Evolutionary conservation across 768 basidiomycete genomes (phyloP).

Genomic region (Boletus sensibilis): DNA sequence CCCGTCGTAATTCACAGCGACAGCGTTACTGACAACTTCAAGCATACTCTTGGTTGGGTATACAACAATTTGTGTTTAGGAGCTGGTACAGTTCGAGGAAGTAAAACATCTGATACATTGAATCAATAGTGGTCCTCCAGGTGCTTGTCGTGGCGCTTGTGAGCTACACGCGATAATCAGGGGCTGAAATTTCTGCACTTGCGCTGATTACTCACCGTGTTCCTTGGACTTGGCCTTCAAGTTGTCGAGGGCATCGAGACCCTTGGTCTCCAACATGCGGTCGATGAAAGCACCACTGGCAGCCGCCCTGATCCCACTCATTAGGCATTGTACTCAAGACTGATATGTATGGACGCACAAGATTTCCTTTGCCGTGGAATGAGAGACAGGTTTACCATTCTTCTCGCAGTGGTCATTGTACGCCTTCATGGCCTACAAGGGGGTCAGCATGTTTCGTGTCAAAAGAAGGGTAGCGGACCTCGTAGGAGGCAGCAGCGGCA

Average conservation of each 20-base stretch:
- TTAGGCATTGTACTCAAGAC: background rate
- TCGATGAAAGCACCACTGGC: constrained; percentile 53
- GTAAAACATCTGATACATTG: background rate
- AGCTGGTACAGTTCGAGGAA: background rate
- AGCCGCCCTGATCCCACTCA: constrained; percentile 44
- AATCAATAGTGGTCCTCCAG: background rate
- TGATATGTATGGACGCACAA: constrained; percentile 37
- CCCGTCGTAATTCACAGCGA: background rate
- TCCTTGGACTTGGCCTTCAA: constrained; percentile 42
- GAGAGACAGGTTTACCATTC: constrained; percentile 49
- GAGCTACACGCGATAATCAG: constrained; percentile 13
- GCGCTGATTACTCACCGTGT: constrained; percentile 25
- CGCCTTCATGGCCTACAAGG: constrained; percentile 57
- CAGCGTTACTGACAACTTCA: background rate
- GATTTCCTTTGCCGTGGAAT: constrained; percentile 55
- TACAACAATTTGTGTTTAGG: constrained; percentile 5
- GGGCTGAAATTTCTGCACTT: no score
- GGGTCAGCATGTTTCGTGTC: background rate
- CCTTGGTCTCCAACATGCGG: constrained; percentile 56
- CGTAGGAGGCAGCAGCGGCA: constrained; percentile 64
- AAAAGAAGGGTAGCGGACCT: constrained; percentile 36
- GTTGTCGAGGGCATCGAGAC: constrained; percentile 50
- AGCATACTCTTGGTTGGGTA: background rate
- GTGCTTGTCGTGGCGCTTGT: background rate
- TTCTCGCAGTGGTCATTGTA: constrained; percentile 52